Evolutionary conservation across 371 early-diverging fungal species (phyloP).

Genomic region (Mortierella sp.): DNA sequence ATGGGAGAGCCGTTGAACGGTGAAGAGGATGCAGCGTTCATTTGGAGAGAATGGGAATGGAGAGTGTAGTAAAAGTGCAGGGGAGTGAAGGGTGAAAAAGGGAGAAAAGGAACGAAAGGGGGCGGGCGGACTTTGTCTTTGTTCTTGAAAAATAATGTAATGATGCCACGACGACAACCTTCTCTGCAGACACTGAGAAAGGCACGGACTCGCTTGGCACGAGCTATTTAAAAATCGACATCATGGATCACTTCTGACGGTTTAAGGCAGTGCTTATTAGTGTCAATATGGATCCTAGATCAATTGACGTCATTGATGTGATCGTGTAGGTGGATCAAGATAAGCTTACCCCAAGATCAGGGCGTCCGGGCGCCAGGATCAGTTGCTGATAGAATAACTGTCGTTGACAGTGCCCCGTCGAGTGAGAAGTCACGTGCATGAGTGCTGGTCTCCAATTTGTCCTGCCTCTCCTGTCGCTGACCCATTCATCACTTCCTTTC

Average conservation of each 20-base stretch:
- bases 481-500: neutral
- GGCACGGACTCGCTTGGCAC: constrained; percentile 2
- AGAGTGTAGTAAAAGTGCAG: neutral
- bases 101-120: neutral
- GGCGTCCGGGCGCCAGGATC: neutral
- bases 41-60: constrained; percentile 6
- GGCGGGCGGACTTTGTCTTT: neutral
- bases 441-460: neutral
- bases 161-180: neutral
- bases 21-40: constrained; percentile 10
- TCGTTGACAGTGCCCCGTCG: neutral
- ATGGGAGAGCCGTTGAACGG: neutral
- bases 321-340: neutral
- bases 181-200: neutral
- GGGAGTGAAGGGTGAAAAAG: neutral
- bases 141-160: neutral
- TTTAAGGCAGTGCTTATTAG: too few species aligned
- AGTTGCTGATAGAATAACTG: neutral
- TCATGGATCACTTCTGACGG: neutral
- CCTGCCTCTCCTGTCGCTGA: neutral
- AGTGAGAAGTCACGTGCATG: neutral
- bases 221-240: neutral
- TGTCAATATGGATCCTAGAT: too few species aligned
- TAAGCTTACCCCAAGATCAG: neutral
- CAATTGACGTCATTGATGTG: neutral